Conservation (phyloP, 2,329 filamentous ascomycete genomes). For the Aspergillus caelatus region DNA sequence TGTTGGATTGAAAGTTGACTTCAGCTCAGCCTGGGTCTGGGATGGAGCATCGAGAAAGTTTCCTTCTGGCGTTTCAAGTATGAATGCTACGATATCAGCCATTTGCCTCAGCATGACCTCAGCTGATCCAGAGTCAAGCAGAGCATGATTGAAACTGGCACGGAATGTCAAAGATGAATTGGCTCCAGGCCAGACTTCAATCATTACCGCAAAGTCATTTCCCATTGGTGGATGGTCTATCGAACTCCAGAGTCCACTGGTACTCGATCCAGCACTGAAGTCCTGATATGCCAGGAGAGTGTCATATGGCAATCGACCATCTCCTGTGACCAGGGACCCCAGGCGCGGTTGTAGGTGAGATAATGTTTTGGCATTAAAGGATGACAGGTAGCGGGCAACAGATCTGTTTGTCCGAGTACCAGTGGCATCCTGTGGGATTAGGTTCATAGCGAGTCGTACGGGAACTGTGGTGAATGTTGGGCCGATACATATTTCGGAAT, state of each 20-base stretch:
- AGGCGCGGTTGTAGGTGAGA: conserved; percentile 28
- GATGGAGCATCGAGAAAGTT: conserved; percentile 22
- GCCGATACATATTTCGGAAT: conserved; percentile 32
- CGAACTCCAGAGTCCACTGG: conserved; percentile 21
- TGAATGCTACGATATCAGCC: conserved; percentile 28
- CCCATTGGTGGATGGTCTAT: conserved; percentile 31
- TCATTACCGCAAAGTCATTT: conserved; percentile 36
- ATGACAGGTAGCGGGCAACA: conserved; percentile 29
- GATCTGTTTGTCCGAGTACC: conserved; percentile 24
- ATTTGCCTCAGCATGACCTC: conserved; percentile 31
- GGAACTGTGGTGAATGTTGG: conserved; percentile 41
- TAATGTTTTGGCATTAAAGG: conserved; percentile 25
- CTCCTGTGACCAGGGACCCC: conserved; percentile 25
- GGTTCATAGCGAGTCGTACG: conserved; percentile 29
- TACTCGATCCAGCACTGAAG: conserved; percentile 24
- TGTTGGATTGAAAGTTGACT: conserved; percentile 26
- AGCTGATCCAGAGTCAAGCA: conserved; percentile 27
- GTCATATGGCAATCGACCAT: conserved; percentile 37
- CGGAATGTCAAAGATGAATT: conserved; percentile 30
- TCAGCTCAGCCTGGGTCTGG: conserved; percentile 16
- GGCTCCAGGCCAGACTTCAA: conserved; percentile 32
- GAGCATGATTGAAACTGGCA: conserved; percentile 29
- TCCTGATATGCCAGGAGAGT: conserved; percentile 40
- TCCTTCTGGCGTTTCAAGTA: conserved; percentile 26
- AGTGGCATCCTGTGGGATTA: conserved; percentile 16